Evolutionary conservation across 257 asterid genomes (phyloP).

Genomic region (Solanum habrochaites): DNA sequence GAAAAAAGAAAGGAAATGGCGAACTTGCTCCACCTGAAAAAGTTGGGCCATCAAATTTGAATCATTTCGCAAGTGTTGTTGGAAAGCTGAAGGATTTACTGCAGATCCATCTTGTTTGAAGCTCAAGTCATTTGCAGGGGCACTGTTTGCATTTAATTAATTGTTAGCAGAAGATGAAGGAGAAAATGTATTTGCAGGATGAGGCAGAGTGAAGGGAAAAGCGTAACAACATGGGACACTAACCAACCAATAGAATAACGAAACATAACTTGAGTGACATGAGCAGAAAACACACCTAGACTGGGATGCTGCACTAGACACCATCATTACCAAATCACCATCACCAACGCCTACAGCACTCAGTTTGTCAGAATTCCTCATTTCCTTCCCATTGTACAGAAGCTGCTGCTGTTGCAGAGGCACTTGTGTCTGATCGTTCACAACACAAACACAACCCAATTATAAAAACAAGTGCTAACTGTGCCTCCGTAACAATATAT

Average conservation of each 20-base stretch:
- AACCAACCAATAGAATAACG: not conserved
- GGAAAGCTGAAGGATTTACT: constrained; percentile 81
- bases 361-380: constrained; percentile 66
- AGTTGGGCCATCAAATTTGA: constrained; percentile 79
- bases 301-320: constrained; percentile 33
- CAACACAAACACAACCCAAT: not conserved
- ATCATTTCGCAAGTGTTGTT: constrained; percentile 77
- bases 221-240: not conserved
- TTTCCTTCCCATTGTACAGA: constrained; percentile 69
- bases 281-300: constrained; percentile 36
- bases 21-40: constrained; percentile 54
- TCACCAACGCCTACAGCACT: constrained; percentile 63
- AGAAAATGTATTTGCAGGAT: not conserved
- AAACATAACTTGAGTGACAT: not conserved
- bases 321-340: constrained; percentile 96
- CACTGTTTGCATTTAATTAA: constrained; percentile 20
- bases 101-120: constrained; percentile 95
- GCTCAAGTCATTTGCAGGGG: constrained; percentile 30
- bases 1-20: not conserved
- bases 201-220: not conserved
- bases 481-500: not conserved
- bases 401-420: constrained; percentile 85
- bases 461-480: not conserved
- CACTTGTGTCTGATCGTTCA: constrained; percentile 57
- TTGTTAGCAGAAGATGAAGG: not conserved